Base-by-base conservation (phyloP, 805 yeast genomes). In the Suhomyces prunicola region DNA sequence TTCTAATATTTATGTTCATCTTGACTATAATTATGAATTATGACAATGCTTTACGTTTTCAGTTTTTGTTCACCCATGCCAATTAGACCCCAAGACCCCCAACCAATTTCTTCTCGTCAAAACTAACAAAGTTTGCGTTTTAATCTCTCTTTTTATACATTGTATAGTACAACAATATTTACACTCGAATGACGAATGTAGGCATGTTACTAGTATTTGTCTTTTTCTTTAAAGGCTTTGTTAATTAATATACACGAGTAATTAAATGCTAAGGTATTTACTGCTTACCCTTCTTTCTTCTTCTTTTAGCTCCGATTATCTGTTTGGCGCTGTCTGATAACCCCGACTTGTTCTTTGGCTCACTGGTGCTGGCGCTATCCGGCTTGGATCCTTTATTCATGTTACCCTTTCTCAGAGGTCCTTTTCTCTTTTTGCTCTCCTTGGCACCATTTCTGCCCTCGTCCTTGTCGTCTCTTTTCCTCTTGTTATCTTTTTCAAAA, bases 221-320 rank as follows among this genome's bases (percentile, higher is more conserved):
- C 19, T 19, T 19, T 19, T 19, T 19, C 19, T 19, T 19, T 19
- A 19, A 19, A 19, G 19, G 19, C 19, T 2, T 19, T 19, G 15
- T n/a, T 35, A 35, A 36, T 35, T 39, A n/a, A 12, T 41, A 40
- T 48, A 23, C 46, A 15, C 26, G 47, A 12, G 27, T 48, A 40
- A 24, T 29, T 5, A 13, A 13, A 31, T 49, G 35, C 33, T 33
- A 39, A 39, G 17, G 17, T 39, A 19, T 39, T 19, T 39, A 39
- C 42, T 66, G 66, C 62, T 73, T 80, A 47, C 75, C 73, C 70
- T 80, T 80, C 72, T 81, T 85, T 74, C 81, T 81, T 71, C 76
- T 86, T 70, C 92, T 83, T 71, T 86, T 87, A 60, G 78, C 72
- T 42, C 87, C 90, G 59, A 87, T 87, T 50, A 87, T 67, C 61